A percentile compares a stretch with the other conserved stretches of the same genome.
These are phyloP conservation scores for Isoetes taiwanensis DNA, from an alignment of 75 land plant species.

Conservation along the genomic window DNA sequence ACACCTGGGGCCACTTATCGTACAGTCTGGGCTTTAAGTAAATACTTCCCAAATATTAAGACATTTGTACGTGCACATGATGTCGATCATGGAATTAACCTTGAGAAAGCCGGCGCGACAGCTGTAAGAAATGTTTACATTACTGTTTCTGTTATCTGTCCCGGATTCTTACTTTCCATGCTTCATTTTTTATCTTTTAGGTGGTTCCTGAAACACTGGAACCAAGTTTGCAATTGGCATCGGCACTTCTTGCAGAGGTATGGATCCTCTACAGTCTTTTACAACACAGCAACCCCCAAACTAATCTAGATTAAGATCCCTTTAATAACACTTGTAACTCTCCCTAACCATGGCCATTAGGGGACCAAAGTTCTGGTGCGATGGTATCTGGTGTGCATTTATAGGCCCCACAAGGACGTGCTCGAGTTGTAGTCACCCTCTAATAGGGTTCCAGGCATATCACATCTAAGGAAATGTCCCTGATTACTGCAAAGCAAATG, in stretches of 20 bases:
- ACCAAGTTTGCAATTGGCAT: constrained; percentile 95
- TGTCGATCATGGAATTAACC: constrained; percentile 92
- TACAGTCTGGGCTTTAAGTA: constrained; percentile 94
- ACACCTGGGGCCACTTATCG: constrained; percentile 95
- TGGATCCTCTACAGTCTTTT: neutral
- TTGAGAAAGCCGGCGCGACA: constrained; percentile 99
- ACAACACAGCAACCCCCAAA: too few relatives aligned
- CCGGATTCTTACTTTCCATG: constrained; percentile 4
- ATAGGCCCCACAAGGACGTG: too few relatives aligned
- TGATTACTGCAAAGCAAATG: too few relatives aligned
- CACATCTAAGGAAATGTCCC: too few relatives aligned
- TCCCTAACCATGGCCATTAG: too few relatives aligned
- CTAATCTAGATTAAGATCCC: too few relatives aligned
- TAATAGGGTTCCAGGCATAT: too few relatives aligned
- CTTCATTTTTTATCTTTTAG: constrained; percentile 19
- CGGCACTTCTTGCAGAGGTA: constrained; percentile 99
- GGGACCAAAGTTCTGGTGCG: too few relatives aligned
- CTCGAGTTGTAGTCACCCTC: neutral
- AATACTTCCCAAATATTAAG: constrained; percentile 92
- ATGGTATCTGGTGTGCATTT: too few relatives aligned
- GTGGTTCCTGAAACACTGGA: constrained; percentile 98
- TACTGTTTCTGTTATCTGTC: too few relatives aligned
- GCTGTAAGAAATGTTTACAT: constrained; percentile 73
- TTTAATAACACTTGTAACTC: too few relatives aligned
- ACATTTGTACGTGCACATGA: constrained; percentile 99